phyloP scores from a whole-genome alignment of 1,284 basidiomycete genomes.

The Flammula alnicola region DNA sequence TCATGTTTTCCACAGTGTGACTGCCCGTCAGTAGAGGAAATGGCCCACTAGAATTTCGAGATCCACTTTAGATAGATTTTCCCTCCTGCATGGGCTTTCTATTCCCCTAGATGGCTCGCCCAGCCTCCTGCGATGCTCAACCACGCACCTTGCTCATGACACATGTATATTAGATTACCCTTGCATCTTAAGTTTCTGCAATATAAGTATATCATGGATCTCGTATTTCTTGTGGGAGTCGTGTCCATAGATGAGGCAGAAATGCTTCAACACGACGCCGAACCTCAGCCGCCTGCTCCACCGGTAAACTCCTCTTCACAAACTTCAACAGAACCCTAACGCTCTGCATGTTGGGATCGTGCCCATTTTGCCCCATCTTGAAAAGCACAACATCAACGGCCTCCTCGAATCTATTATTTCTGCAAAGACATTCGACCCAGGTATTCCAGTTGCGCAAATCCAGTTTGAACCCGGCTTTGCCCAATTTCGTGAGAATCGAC shows the following conservation, averaged over 20 bases:
- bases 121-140: slow-evolving; percentile 45
- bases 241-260: slow-evolving; percentile 60
- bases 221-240: slow-evolving; percentile 36
- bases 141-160: slow-evolving; percentile 36
- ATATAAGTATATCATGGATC: slow-evolving; percentile 24
- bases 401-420: slow-evolving; percentile 68
- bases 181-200: slow-evolving; percentile 9
- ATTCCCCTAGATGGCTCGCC: slow-evolving; percentile 46
- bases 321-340: slow-evolving; percentile 59
- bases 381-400: slow-evolving; percentile 69
- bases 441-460: slow-evolving; percentile 76
- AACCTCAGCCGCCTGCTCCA: slow-evolving; percentile 50
- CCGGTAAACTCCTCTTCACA: slow-evolving; percentile 37
- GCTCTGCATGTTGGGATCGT: slow-evolving; percentile 52
- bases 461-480: slow-evolving; percentile 52
- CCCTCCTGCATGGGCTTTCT: slow-evolving; percentile 39
- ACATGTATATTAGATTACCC: slow-evolving; percentile 21
- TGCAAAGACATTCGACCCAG: slow-evolving; percentile 88
- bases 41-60: slow-evolving; percentile 31
- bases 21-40: slow-evolving; percentile 87
- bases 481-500: slow-evolving; percentile 58
- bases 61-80: slow-evolving; percentile 12
- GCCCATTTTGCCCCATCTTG: slow-evolving; percentile 61
- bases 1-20: slow-evolving; percentile 63
- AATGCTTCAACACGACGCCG: slow-evolving; percentile 51